Conservation (phyloP, 1,139 yeast genomes). For the Pichia norvegensis region DNA sequence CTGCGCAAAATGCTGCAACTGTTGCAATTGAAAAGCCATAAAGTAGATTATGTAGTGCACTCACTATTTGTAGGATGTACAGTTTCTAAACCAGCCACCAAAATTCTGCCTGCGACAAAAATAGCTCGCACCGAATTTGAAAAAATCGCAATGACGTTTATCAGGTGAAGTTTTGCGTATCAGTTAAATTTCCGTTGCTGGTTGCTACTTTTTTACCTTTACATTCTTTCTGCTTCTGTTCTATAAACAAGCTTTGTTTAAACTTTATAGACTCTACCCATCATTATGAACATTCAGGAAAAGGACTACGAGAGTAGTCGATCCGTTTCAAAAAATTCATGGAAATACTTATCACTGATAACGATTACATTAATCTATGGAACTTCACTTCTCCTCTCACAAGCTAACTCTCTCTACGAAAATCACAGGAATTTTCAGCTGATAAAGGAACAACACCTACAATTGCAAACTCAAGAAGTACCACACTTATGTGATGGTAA, state of each 20-base stretch:
- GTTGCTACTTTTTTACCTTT: neutral
- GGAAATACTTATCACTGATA: conserved; percentile 8
- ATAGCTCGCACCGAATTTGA: too few species aligned
- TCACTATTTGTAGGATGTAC: too few species aligned
- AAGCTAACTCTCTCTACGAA: conserved; percentile 11
- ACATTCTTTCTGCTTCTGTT: too few species aligned
- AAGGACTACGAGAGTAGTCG: neutral
- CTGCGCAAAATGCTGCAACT: conserved; percentile 44
- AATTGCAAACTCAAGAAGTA: neutral
- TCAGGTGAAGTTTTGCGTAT: too few species aligned
- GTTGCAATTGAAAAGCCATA: conserved; percentile 27
- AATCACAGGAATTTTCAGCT: conserved; percentile 3
- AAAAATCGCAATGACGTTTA: too few species aligned
- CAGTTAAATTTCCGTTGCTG: neutral
- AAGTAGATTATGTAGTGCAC: too few species aligned
- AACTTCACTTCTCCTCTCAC: conserved; percentile 11
- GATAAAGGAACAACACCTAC: neutral
- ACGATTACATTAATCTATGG: conserved; percentile 12
- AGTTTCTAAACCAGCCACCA: neutral
- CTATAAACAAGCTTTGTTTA: neutral
- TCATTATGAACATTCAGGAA: neutral
- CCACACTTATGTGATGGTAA: conserved; percentile 5
- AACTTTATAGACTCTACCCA: neutral
- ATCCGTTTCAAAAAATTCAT: neutral
- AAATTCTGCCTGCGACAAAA: neutral